A percentile compares a stretch with the other conserved stretches of the same genome.
Evolutionary conservation across 108 stramenopile species (phyloP).

Genomic region (Chaetoceros muelleri): DNA sequence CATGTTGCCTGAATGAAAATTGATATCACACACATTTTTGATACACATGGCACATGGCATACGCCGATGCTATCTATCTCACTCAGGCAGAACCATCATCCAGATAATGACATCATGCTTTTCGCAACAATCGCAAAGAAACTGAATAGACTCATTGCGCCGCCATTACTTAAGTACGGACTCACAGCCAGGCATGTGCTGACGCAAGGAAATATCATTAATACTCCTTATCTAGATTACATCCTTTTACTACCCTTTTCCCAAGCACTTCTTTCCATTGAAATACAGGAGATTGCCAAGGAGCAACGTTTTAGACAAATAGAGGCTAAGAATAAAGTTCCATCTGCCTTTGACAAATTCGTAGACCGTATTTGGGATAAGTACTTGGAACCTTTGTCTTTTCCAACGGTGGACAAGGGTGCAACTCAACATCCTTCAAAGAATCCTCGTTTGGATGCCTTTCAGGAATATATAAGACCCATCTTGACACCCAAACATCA

Average conservation of each 20-base stretch:
- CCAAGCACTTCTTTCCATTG: conserved; percentile 38
- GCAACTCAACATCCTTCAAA: no score
- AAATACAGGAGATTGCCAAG: conserved; percentile 50
- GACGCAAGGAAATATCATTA: neutral
- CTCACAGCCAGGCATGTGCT: conserved; percentile 8
- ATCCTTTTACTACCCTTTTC: conserved; percentile 32
- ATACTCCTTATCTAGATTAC: conserved; percentile 10
- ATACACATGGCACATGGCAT: no score
- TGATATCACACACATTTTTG: no score
- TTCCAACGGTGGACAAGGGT: conserved; percentile 1
- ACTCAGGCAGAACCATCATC: no score
- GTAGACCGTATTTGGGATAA: neutral
- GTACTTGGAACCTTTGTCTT: conserved; percentile 1
- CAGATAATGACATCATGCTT: no score
- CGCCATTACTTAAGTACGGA: conserved; percentile 16
- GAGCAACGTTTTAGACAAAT: no score
- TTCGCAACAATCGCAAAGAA: conserved; percentile 18
- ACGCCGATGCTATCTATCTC: no score
- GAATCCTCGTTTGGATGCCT: conserved; percentile 29
- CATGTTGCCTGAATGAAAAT: no score
- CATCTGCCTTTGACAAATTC: no score
- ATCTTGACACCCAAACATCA: conserved; percentile 39
- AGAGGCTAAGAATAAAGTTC: no score
- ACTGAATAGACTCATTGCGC: conserved; percentile 12
- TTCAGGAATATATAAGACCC: conserved; percentile 49